Conservation (phyloP, 2,329 filamentous ascomycete species). For the Cryphonectria naterciae region DNA sequence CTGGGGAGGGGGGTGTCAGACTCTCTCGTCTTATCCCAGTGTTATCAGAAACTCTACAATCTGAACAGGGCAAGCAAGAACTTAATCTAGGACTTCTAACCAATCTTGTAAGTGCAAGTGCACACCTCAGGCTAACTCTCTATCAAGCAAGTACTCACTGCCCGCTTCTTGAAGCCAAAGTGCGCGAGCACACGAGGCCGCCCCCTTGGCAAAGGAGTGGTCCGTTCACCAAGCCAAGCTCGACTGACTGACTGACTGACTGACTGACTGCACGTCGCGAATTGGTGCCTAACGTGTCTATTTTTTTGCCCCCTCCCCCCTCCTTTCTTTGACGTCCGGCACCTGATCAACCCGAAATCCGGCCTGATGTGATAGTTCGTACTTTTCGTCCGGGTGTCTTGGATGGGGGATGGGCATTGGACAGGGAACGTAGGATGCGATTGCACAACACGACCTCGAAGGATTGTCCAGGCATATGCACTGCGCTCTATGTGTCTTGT, state of each 20-base stretch:
- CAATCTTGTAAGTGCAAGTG: neutral
- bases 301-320: neutral
- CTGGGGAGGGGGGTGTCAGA: neutral
- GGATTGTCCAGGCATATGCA: conserved; percentile 4
- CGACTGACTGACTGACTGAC: neutral
- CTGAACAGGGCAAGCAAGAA: neutral
- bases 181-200: neutral
- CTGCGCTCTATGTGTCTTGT: neutral
- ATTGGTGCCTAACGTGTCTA: neutral
- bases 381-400: neutral
- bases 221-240: neutral
- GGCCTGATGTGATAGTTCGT: neutral
- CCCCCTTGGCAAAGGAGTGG: neutral
- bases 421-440: neutral
- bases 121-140: neutral
- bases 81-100: neutral
- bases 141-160: neutral
- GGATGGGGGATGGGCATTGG: neutral
- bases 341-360: neutral
- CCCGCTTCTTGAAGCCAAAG: neutral
- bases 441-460: neutral
- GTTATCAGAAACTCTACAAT: neutral
- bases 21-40: neutral
- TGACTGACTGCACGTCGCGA: neutral
- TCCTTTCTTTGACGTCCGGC: neutral